Percentiles rank a stretch among this genome's conserved stretches.
These are phyloP conservation scores for Scleroderma bovista DNA, from an alignment of 768 basidiomycete genomes.

Conservation along the genomic window DNA sequence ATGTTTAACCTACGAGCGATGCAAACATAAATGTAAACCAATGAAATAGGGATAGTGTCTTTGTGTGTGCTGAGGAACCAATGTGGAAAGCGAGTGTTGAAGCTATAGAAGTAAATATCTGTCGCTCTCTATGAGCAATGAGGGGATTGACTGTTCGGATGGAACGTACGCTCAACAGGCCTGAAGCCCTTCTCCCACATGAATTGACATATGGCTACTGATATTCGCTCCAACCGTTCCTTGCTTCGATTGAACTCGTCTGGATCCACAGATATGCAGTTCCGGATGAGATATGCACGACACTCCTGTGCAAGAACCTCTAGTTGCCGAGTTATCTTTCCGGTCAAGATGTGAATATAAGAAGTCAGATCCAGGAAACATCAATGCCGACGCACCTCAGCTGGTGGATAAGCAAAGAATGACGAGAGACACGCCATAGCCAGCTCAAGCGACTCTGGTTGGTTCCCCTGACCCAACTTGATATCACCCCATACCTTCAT, in stretches of 20 bases:
- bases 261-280: slow-evolving; percentile 25
- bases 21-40: slow-evolving; percentile 53
- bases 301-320: slow-evolving; percentile 38
- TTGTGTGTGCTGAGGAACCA: slow-evolving; percentile 46
- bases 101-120: slow-evolving; percentile 37
- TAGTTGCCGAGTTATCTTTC: slow-evolving; percentile 37
- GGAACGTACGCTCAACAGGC: slow-evolving; percentile 35
- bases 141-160: background rate
- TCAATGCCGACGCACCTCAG: too few species aligned
- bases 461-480: slow-evolving; percentile 3
- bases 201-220: slow-evolving; percentile 43
- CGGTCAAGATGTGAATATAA: slow-evolving; percentile 18
- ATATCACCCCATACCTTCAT: slow-evolving; percentile 33
- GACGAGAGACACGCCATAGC: too few species aligned
- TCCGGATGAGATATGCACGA: slow-evolving; percentile 30
- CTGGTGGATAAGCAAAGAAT: too few species aligned
- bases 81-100: slow-evolving; percentile 57
- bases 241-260: slow-evolving; percentile 30
- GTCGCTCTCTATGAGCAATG: slow-evolving; percentile 1
- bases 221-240: slow-evolving; percentile 22
- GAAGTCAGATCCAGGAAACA: slow-evolving; percentile 47
- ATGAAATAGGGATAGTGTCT: slow-evolving; percentile 51
- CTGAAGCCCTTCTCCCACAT: slow-evolving; percentile 46
- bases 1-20: slow-evolving; percentile 49
- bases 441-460: slow-evolving; percentile 32